Conservation (phyloP, 495 filamentous ascomycete species). For the Aspergillus sclerotioniger region DNA sequence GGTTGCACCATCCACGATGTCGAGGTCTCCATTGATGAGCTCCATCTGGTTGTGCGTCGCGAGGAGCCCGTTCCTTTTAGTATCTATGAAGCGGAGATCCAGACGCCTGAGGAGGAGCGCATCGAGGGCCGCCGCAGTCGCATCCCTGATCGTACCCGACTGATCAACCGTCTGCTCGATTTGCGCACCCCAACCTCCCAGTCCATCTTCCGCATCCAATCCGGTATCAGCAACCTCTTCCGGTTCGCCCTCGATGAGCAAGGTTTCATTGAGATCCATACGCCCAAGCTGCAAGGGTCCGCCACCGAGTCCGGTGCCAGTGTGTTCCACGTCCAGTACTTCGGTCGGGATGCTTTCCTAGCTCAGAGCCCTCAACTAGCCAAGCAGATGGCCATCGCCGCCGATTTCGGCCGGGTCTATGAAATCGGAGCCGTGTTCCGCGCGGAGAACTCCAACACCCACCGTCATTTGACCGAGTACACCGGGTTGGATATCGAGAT, state of each 20-base stretch:
- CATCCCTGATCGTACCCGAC: conserved; percentile 68
- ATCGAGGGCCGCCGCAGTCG: conserved; percentile 49
- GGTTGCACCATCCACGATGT: conserved; percentile 57
- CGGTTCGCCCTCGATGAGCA: conserved; percentile 65
- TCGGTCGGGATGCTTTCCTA: conserved; percentile 75
- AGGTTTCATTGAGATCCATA: conserved; percentile 85
- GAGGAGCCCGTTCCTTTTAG: conserved; percentile 60
- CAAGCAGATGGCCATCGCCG: conserved; percentile 91
- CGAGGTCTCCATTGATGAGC: conserved; percentile 44
- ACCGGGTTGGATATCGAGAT: conserved; percentile 95
- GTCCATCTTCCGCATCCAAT: conserved; percentile 76
- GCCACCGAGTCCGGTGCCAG: conserved; percentile 90
- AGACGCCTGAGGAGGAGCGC: conserved; percentile 43
- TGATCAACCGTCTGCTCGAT: conserved; percentile 83
- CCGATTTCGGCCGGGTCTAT: conserved; percentile 83
- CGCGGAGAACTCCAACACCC: conserved; percentile 92
- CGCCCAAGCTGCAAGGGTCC: conserved; percentile 81
- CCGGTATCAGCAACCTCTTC: conserved; percentile 77
- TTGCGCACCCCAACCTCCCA: conserved; percentile 82
- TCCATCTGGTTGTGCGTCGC: conserved; percentile 56
- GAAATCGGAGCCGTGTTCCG: conserved; percentile 88
- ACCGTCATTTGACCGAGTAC: conserved; percentile 93
- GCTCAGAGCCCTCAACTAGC: conserved; percentile 92
- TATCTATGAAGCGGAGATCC: conserved; percentile 62
- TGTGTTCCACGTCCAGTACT: conserved; percentile 87